phyloP scores from a whole-genome alignment of 23 red algal genomes.

The Gracilaria caudata region DNA sequence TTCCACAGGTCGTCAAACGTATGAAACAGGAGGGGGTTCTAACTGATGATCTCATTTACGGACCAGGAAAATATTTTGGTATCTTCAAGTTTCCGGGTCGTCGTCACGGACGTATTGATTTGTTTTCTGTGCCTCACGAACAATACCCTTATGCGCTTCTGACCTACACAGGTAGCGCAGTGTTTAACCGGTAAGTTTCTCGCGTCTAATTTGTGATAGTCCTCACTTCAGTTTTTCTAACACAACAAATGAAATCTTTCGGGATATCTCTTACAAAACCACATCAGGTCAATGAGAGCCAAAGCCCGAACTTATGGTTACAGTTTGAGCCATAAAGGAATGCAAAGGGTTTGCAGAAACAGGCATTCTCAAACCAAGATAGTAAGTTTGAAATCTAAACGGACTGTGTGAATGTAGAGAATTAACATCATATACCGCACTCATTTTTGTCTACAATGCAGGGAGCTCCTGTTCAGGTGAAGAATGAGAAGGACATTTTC shows the following conservation, averaged over 20 bases:
- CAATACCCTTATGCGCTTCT: conserved; percentile 66
- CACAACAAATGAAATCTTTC: background rate
- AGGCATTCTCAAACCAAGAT: conserved; percentile 36
- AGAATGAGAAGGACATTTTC: conserved; percentile 56
- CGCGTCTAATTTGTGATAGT: background rate
- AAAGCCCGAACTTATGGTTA: conserved; percentile 52
- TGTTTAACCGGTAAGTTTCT: conserved; percentile 67
- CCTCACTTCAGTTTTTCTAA: background rate
- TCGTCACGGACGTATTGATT: conserved; percentile 53
- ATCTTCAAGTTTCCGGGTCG: conserved; percentile 61
- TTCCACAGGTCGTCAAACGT: conserved; percentile 34
- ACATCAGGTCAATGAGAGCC: conserved; percentile 53
- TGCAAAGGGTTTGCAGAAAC: conserved; percentile 34
- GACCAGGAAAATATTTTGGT: conserved; percentile 61
- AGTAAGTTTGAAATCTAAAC: conserved; percentile 14
- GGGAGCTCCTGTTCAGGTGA: conserved; percentile 42
- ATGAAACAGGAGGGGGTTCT: conserved; percentile 61
- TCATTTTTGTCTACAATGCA: conserved; percentile 5
- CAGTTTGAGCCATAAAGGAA: conserved; percentile 53
- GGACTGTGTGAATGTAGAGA: background rate
- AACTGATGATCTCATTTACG: conserved; percentile 60
- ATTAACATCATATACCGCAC: background rate
- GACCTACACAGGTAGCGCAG: conserved; percentile 69
- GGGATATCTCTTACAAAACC: background rate
- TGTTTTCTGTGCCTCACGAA: conserved; percentile 70